A percentile compares a stretch with the other conserved stretches of the same genome.
Evolutionary conservation across 2,329 filamentous ascomycete genomes (phyloP).

Genomic region (Penicillium sp.): DNA sequence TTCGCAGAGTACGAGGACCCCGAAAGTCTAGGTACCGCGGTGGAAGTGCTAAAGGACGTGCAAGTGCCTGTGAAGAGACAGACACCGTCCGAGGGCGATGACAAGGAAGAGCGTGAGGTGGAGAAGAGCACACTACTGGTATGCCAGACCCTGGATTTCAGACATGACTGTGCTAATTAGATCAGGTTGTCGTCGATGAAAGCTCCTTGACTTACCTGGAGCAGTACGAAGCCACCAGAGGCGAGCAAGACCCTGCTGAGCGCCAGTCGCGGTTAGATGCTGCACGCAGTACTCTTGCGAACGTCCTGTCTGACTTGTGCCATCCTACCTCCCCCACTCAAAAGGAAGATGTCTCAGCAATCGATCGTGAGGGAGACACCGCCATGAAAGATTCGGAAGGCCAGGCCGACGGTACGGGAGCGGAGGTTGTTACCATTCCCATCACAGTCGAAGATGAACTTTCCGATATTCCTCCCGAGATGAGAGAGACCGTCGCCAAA

Average conservation of each 20-base stretch:
- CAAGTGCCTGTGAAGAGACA: conserved; percentile 74
- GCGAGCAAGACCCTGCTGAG: conserved; percentile 53
- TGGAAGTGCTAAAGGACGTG: conserved; percentile 73
- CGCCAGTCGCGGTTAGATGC: conserved; percentile 60
- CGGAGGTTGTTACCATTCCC: conserved; percentile 82
- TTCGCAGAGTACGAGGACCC: conserved; percentile 93
- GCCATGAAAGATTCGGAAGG: conserved; percentile 65
- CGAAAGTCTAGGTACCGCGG: conserved; percentile 74
- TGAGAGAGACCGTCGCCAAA: conserved; percentile 85
- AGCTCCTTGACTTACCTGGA: conserved; percentile 77
- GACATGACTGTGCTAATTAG: no score
- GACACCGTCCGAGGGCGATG: conserved; percentile 39
- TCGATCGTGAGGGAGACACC: conserved; percentile 59
- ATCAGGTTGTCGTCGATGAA: conserved; percentile 68
- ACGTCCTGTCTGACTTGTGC: conserved; percentile 62
- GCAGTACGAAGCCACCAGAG: conserved; percentile 61
- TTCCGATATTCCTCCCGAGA: conserved; percentile 87
- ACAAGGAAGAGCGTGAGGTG: conserved; percentile 43
- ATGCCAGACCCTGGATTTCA: no score
- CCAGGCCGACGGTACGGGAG: conserved; percentile 45
- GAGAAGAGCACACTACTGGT: conserved; percentile 65
- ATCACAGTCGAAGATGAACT: conserved; percentile 84
- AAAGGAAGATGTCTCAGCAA: conserved; percentile 38
- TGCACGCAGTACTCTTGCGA: conserved; percentile 59
- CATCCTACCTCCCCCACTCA: conserved; percentile 52